A percentile compares a stretch with the other conserved stretches of the same genome.
Conservation (phyloP, 2,329 filamentous ascomycete species). For the Alternaria sp. region DNA sequence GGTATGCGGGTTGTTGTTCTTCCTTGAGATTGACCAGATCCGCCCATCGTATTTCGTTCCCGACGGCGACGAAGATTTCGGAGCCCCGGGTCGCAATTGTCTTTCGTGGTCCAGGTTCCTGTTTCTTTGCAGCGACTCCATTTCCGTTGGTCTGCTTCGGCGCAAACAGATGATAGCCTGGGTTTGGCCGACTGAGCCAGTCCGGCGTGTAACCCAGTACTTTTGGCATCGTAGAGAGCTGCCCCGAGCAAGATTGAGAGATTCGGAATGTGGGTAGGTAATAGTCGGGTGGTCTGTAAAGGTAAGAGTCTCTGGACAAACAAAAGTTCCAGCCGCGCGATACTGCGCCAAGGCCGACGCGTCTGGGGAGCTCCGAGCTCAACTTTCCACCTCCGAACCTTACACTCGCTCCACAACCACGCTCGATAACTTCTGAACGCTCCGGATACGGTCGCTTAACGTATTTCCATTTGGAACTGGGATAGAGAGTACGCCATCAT, state of each 20-base stretch:
- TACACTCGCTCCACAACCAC: constrained; percentile 1
- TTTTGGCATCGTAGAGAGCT: constrained; percentile 73
- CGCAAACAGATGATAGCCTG: constrained; percentile 80
- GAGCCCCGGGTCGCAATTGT: constrained; percentile 84
- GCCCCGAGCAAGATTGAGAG: neutral
- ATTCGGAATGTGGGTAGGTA: constrained; percentile 10
- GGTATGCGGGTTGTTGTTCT: constrained; percentile 37
- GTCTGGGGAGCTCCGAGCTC: constrained; percentile 25
- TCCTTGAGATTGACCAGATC: constrained; percentile 84
- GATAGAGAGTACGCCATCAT: constrained; percentile 22
- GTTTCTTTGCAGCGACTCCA: constrained; percentile 36
- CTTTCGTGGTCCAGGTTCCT: constrained; percentile 55
- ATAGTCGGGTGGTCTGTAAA: constrained; percentile 5
- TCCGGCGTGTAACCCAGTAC: constrained; percentile 84
- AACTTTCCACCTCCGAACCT: constrained; percentile 7
- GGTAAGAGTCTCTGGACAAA: constrained; percentile 12
- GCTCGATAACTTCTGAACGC: neutral
- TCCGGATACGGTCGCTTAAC: constrained; percentile 8
- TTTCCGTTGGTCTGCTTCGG: constrained; percentile 55
- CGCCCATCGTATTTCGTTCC: constrained; percentile 91
- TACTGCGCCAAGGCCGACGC: constrained; percentile 19
- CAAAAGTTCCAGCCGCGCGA: constrained; percentile 25
- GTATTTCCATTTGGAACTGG: neutral
- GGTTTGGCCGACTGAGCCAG: constrained; percentile 82
- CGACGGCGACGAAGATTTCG: constrained; percentile 88